Evolutionary conservation across 129 eudicot genomes (phyloP), one percentile per base, ranked within the genome.

Genomic region (Chrysanthemum seticuspe): DNA sequence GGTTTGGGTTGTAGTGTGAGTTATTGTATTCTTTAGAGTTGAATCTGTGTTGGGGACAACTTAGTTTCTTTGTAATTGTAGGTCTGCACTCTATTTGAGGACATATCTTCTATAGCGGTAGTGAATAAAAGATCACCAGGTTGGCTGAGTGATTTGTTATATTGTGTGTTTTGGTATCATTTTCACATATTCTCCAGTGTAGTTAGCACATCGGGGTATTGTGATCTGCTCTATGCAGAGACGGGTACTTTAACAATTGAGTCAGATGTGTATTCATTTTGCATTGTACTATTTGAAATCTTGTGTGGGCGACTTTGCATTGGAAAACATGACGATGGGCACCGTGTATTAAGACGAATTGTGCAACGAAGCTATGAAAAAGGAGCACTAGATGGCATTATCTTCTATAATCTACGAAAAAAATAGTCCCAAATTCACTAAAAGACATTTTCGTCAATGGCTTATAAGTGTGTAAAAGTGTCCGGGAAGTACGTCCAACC

Each of bases 211-310:
- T 21, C 21, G 23, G 77, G 77, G 56, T 73, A 73, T 11, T 73
- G 77, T 61, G 77, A 61, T 27, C 77, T 34, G 50, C 69, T 73
- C 3, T 61, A 73, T n/a, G 59, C 13, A n/a, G 69, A 73, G n/a
- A 61, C 69, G 15, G 16, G 48, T 5, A 48, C 47, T 31, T 47
- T 73, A 11, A 58, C 76, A 13, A 72, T 44, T 21, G 68, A 59
- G 68, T 72, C 76, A 0, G 76, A 59, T 47, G 76, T 73, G 8
- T 73, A 73, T 25, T 73, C 61, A n/a, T 60, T 61, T 73, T 34
- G 69, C 2, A 61, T 60, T n/a, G 68, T 72, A 2, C 49, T 73
- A 48, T 73, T 60, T 48, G 76, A 73, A 25, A 68, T 73, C 11
- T 29, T 73, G 10, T 61, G 76, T 48, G 76, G 69, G 48, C 25